A percentile compares a stretch with the other conserved stretches of the same genome.
phyloP scores from a whole-genome alignment of 257 asterid species.

The Przewalskia tangutica region DNA sequence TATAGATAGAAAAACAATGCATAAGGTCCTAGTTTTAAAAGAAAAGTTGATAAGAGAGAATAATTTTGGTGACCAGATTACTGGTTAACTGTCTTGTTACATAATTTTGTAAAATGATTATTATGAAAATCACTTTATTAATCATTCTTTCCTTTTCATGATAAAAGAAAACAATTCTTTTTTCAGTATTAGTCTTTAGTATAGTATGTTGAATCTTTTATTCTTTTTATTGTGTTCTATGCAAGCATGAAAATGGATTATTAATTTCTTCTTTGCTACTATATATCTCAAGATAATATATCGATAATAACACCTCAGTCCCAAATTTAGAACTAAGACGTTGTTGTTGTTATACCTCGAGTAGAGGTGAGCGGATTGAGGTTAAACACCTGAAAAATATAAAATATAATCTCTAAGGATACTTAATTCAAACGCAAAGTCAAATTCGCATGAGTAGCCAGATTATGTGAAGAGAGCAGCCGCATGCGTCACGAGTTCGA shows the following conservation, averaged over 20 bases:
- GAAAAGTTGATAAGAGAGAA: neutral
- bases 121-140: neutral
- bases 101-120: neutral
- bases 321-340: too few species aligned
- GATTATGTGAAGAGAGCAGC: too few species aligned
- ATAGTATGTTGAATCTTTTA: neutral
- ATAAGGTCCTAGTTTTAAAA: neutral
- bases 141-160: neutral
- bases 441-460: too few species aligned
- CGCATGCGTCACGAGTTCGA: too few species aligned
- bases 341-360: neutral
- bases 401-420: neutral
- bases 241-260: too few species aligned
- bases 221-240: neutral
- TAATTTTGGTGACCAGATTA: neutral
- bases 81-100: neutral
- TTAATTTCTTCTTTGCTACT: neutral
- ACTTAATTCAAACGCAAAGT: too few species aligned
- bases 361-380: neutral
- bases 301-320: too few species aligned
- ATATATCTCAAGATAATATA: too few species aligned
- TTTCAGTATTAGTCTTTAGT: neutral
- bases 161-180: too few species aligned
- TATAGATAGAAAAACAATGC: neutral
- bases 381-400: too few species aligned